Percentiles rank a stretch among this genome's conserved stretches.
Evolutionary conservation across 2,329 filamentous ascomycete species (phyloP).

Genomic region (Cordyceps sp.): DNA sequence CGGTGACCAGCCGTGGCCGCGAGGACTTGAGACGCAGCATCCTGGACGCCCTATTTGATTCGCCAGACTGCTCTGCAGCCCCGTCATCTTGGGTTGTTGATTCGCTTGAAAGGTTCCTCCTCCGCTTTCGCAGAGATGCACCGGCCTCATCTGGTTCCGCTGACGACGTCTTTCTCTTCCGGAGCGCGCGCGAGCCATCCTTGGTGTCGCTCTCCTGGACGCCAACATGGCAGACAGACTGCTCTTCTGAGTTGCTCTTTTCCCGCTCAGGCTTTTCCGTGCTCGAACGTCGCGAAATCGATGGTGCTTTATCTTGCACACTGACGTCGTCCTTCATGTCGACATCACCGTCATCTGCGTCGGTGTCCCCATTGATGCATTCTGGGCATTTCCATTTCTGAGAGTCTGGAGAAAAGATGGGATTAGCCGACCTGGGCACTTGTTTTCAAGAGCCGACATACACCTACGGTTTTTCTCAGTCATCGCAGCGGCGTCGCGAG

Average conservation of each 20-base stretch:
- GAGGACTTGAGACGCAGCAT: slow-evolving; percentile 37
- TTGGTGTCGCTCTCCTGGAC: slow-evolving; percentile 56
- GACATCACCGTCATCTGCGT: slow-evolving; percentile 13
- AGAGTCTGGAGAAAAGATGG: no score
- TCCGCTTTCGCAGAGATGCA: slow-evolving; percentile 34
- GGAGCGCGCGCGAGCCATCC: slow-evolving; percentile 60
- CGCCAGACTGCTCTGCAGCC: slow-evolving; percentile 11
- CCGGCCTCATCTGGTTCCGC: slow-evolving; percentile 41
- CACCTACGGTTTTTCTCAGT: slow-evolving; percentile 15
- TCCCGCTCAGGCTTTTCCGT: slow-evolving; percentile 35
- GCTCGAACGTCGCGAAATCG: slow-evolving; percentile 12
- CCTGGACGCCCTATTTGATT: slow-evolving; percentile 27
- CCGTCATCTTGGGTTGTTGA: slow-evolving; percentile 19
- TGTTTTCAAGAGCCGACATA: no score
- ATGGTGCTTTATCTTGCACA: slow-evolving; percentile 7
- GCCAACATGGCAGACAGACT: slow-evolving; percentile 61
- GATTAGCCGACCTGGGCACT: no score
- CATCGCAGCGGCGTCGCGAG: slow-evolving; percentile 42
- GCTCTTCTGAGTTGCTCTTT: slow-evolving; percentile 12
- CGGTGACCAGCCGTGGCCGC: slow-evolving; percentile 21
- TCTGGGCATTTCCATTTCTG: slow-evolving; percentile 35
- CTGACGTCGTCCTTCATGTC: slow-evolving; percentile 10
- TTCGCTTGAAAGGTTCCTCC: slow-evolving; percentile 29
- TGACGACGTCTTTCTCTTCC: slow-evolving; percentile 74
- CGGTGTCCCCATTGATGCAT: slow-evolving; percentile 20